These are phyloP conservation scores for Candida qinlingensis DNA, from an alignment of 805 yeast genomes.

Conservation along the genomic window DNA sequence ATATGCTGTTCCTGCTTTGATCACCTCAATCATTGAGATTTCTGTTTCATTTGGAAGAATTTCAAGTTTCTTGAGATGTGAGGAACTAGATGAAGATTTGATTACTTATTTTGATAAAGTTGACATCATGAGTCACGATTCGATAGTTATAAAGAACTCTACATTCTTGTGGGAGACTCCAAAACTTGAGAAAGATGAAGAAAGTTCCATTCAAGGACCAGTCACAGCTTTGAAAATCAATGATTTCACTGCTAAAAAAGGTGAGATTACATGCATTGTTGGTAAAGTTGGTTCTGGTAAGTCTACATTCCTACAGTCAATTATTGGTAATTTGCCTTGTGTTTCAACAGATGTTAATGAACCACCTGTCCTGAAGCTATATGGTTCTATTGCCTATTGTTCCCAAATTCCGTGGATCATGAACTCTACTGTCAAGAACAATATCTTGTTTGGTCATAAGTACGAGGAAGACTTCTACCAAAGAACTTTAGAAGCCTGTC, in stretches of 20 bases:
- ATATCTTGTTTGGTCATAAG: slow-evolving; percentile 83
- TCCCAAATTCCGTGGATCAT: slow-evolving; percentile 96
- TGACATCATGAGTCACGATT: slow-evolving; percentile 15
- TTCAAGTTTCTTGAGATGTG: slow-evolving; percentile 40
- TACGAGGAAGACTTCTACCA: slow-evolving; percentile 79
- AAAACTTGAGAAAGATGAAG: slow-evolving; percentile 30
- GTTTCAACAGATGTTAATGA: slow-evolving; percentile 24
- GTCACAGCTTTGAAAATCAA: slow-evolving; percentile 57
- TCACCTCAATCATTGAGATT: slow-evolving; percentile 54
- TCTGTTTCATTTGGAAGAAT: slow-evolving; percentile 54
- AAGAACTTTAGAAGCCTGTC: slow-evolving; percentile 82
- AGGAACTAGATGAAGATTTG: slow-evolving; percentile 37
- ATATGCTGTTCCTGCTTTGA: slow-evolving; percentile 50
- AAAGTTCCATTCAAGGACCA: slow-evolving; percentile 23
- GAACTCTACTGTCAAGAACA: slow-evolving; percentile 89
- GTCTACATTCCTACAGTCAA: slow-evolving; percentile 71
- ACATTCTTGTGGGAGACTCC: slow-evolving; percentile 47
- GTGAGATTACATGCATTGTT: slow-evolving; percentile 77
- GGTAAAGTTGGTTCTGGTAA: slow-evolving; percentile 92
- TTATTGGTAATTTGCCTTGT: slow-evolving; percentile 68
- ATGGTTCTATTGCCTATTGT: slow-evolving; percentile 84
- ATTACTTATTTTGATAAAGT: slow-evolving; percentile 25
- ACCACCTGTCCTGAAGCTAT: slow-evolving; percentile 43
- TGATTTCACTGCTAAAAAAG: slow-evolving; percentile 59
- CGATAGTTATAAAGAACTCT: slow-evolving; percentile 43